Conservation (phyloP, 805 yeast genomes). For the Nakazawaea anatomiae region DNA sequence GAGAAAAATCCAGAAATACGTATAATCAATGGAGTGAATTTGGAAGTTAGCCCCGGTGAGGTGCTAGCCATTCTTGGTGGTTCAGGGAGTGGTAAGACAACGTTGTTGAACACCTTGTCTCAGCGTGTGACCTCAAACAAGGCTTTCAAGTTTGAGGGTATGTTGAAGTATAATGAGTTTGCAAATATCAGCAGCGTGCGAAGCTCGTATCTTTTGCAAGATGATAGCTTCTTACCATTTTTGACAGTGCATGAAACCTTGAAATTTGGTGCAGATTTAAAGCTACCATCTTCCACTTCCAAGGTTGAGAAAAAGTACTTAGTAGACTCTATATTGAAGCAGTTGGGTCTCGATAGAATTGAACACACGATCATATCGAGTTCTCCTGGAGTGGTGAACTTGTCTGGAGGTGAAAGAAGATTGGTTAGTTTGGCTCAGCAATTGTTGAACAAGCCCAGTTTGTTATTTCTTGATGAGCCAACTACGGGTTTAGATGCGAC, state of each 20-base stretch:
- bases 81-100: conserved; percentile 75
- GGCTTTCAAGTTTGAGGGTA: conserved; percentile 36
- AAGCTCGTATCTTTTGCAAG: conserved; percentile 57
- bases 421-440: conserved; percentile 67
- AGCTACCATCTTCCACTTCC: conserved; percentile 38
- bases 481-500: conserved; percentile 42
- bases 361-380: conserved; percentile 45
- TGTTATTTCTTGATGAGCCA: conserved; percentile 60
- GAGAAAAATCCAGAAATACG: conserved; percentile 12
- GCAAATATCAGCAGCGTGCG: conserved; percentile 19
- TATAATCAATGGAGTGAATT: conserved; percentile 39
- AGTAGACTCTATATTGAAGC: conserved; percentile 46
- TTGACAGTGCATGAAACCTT: conserved; percentile 63
- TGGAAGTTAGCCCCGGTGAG: conserved; percentile 48
- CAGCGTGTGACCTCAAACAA: conserved; percentile 35
- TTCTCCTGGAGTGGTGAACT: conserved; percentile 36
- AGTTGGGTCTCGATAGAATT: conserved; percentile 52
- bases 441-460: conserved; percentile 58
- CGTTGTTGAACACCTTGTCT: conserved; percentile 56
- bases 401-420: conserved; percentile 76
- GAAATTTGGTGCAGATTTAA: conserved; percentile 55
- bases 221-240: conserved; percentile 58
- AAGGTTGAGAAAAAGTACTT: conserved; percentile 35
- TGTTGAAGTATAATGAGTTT: conserved; percentile 26
- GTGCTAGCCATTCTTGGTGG: conserved; percentile 73